Conservation (phyloP, 768 basidiomycete genomes). For the Mycena albidolilacea region DNA sequence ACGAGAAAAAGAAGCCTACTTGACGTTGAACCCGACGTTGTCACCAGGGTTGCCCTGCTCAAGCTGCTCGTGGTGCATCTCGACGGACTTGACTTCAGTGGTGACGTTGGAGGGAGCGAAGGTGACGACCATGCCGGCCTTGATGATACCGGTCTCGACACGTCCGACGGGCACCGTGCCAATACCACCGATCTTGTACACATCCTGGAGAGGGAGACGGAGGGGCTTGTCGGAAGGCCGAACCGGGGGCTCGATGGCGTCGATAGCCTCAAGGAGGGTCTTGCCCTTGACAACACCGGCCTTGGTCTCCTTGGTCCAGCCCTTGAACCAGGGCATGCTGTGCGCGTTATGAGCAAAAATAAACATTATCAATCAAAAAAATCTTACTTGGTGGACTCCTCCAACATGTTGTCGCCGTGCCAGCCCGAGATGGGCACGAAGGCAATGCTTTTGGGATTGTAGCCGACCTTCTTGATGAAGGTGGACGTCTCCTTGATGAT, state of each 20-base stretch:
- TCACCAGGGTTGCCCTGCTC: slow-evolving; percentile 95
- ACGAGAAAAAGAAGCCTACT: slow-evolving; percentile 63
- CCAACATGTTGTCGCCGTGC: slow-evolving; percentile 99
- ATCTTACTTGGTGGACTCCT: slow-evolving; percentile 93
- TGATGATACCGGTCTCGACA: slow-evolving; percentile 99
- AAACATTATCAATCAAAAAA: background rate
- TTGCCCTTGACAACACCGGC: slow-evolving; percentile 95
- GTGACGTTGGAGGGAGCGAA: slow-evolving; percentile 98
- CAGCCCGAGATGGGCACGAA: slow-evolving; percentile 99
- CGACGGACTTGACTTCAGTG: slow-evolving; percentile 99
- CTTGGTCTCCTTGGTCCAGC: slow-evolving; percentile 98
- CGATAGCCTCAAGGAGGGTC: slow-evolving; percentile 99
- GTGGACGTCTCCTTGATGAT: slow-evolving; percentile 97
- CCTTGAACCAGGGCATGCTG: slow-evolving; percentile 99
- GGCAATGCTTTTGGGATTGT: slow-evolving; percentile 98
- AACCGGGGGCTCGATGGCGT: slow-evolving; percentile 97
- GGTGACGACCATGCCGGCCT: slow-evolving; percentile 98
- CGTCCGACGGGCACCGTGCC: slow-evolving; percentile 99
- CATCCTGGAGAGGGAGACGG: slow-evolving; percentile 99
- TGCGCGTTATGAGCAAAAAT: slow-evolving; percentile 35
- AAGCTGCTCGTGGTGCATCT: slow-evolving; percentile 99
- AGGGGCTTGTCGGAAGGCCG: slow-evolving; percentile 99
- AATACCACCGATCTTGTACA: slow-evolving; percentile 99
- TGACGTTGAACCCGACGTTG: slow-evolving; percentile 99
- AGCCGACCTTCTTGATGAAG: slow-evolving; percentile 99